phyloP scores from a whole-genome alignment of 495 filamentous ascomycete species.

The Astrocystis sublimbata region DNA sequence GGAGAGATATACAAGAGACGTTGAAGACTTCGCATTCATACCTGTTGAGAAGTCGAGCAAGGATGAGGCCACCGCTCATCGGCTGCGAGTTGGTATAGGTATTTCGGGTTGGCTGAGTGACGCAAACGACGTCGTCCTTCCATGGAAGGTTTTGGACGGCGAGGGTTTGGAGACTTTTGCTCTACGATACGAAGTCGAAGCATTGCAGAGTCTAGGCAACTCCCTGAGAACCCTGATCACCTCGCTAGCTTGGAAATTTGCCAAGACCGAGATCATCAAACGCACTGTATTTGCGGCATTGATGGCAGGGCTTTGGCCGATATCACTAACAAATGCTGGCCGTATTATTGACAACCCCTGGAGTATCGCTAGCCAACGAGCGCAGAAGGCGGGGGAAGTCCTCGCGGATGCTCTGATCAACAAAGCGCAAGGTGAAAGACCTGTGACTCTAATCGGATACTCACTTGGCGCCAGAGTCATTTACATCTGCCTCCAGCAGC shows the following conservation, averaged over 20 bases:
- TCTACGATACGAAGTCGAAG: constrained; percentile 79
- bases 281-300: constrained; percentile 70
- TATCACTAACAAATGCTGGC: constrained; percentile 75
- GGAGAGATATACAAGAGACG: constrained; percentile 84
- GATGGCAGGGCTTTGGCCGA: constrained; percentile 73
- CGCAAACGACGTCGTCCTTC: constrained; percentile 67
- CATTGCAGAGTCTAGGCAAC: constrained; percentile 76
- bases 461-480: constrained; percentile 89
- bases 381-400: constrained; percentile 84
- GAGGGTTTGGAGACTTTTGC: constrained; percentile 78
- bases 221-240: constrained; percentile 74
- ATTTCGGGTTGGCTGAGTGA: constrained; percentile 83
- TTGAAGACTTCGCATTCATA: constrained; percentile 88
- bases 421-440: constrained; percentile 86
- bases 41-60: constrained; percentile 53
- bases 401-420: constrained; percentile 89
- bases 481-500: constrained; percentile 72
- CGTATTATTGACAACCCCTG: constrained; percentile 91
- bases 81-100: constrained; percentile 78
- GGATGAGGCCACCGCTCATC: constrained; percentile 47
- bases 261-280: constrained; percentile 74
- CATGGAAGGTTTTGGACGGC: constrained; percentile 77
- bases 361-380: constrained; percentile 75
- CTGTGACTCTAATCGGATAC: constrained; percentile 87
- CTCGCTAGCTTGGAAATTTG: constrained; percentile 76